Evolutionary conservation across 2,329 filamentous ascomycete genomes (phyloP), one percentile per base, ranked within the genome.

Genomic region (Emmonsiellopsis sp.): DNA sequence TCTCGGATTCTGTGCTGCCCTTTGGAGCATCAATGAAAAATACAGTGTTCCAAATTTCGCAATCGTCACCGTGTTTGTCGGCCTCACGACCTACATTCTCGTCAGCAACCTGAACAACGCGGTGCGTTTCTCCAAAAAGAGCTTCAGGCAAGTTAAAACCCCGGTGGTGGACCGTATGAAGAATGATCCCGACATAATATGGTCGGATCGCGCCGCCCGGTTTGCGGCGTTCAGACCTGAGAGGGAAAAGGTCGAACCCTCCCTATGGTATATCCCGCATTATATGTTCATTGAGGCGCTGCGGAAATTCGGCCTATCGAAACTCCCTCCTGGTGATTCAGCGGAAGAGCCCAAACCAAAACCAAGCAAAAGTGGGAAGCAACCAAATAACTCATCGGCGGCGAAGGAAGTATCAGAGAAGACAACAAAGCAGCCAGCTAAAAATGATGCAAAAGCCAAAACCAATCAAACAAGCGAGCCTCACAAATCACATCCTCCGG

Each of bases 1-100:
- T 0, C 55, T 73, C 4, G 61, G 67, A 9, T 71, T 72, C 51
- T 66, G 64, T 30, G 40, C 50, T 26, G 40, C 38, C 20, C 15
- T 51, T 4, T 51, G 20, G 26, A 51, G 50, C 37, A 44, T 51
- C 50, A 51, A 51, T 30, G 50, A 51, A 13, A 13, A 43, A 3
- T 51, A 51, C 8, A 51, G 38, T 16, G 38, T 20, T 30, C 15
- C 40, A 13, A 37, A 31, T 31, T 15, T 51, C 4, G 41, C 31
- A 11, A 44, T 51, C 15, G 20, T 26, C 6, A 30, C 38, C n/a
- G 38, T 15, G n/a, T 13, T 51, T 7, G n/a, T 51, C 20, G 50
- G n/a, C 2, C 6, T 51, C 3, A 10, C 13, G 2, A 51, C 50
- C 7, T 51, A 51, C 20, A n/a, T 8, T 7, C 20, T 51, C 15